Conservation (phyloP, 106 monocot genomes). For the Cymbidium sinense region DNA sequence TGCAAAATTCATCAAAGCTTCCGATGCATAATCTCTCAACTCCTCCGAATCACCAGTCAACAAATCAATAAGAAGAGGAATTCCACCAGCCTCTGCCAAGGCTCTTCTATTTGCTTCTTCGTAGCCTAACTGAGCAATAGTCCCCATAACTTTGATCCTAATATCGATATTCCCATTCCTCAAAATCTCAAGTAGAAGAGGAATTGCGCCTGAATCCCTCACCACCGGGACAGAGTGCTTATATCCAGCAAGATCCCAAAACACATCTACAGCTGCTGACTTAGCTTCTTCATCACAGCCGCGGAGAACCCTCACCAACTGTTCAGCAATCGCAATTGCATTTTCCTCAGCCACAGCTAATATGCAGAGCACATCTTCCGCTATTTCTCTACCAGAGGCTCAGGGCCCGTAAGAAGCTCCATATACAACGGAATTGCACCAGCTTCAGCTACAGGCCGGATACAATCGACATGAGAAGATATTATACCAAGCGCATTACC, state of each 20-base stretch:
- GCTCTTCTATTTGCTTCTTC: slow-evolving; percentile 24
- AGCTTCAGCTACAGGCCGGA: slow-evolving; percentile 18
- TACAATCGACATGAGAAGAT: slow-evolving; percentile 32
- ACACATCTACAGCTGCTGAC: slow-evolving; percentile 36
- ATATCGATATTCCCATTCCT: slow-evolving; percentile 15
- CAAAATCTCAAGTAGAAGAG: slow-evolving; percentile 28
- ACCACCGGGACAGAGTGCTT: slow-evolving; percentile 28
- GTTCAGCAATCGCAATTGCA: slow-evolving; percentile 23
- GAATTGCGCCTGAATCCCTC: slow-evolving; percentile 31
- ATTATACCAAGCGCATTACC: slow-evolving; percentile 47
- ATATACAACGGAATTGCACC: slow-evolving; percentile 40
- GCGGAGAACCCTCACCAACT: slow-evolving; percentile 34
- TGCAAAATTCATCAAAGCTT: slow-evolving; percentile 33
- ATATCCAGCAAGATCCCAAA: slow-evolving; percentile 41
- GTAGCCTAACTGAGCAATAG: slow-evolving; percentile 38
- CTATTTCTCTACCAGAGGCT: slow-evolving; percentile 42
- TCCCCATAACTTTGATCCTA: slow-evolving; percentile 25
- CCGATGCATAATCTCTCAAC: slow-evolving; percentile 35
- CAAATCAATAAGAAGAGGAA: slow-evolving; percentile 34
- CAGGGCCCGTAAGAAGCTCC: slow-evolving; percentile 26
- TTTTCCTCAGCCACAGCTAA: slow-evolving; percentile 42
- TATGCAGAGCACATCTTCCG: slow-evolving; percentile 45
- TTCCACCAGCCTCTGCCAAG: slow-evolving; percentile 33
- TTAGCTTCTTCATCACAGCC: slow-evolving; percentile 31
- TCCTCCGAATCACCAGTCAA: slow-evolving; percentile 29